Evolutionary conservation across 331 rosid genomes (phyloP).

Genomic region (Pyrus hybrid): DNA sequence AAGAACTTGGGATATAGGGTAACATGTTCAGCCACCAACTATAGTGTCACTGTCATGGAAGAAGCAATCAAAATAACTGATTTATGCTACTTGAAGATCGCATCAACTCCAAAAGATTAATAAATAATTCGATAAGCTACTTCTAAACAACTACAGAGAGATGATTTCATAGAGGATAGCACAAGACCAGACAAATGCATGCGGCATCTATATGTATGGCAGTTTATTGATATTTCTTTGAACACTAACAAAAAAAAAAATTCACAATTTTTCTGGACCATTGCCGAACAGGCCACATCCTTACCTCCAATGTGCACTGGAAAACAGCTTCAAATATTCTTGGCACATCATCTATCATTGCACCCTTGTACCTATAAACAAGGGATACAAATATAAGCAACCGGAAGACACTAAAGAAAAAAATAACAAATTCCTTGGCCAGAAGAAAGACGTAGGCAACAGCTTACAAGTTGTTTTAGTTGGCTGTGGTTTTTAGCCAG

Average conservation of each 20-base stretch:
- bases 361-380: slow-evolving; percentile 57
- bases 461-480: background rate
- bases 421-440: background rate
- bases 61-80: background rate
- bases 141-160: too few relatives aligned
- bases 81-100: background rate
- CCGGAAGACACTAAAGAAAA: background rate
- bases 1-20: too few relatives aligned
- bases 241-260: background rate
- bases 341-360: slow-evolving; percentile 84
- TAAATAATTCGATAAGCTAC: too few relatives aligned
- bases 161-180: background rate
- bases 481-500: background rate
- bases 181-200: too few relatives aligned
- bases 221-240: background rate
- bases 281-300: slow-evolving; percentile 9
- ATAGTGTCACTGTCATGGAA: background rate
- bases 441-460: background rate
- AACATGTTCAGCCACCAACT: background rate
- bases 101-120: background rate
- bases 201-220: background rate
- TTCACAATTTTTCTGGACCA: background rate
- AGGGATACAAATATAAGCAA: background rate
- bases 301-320: slow-evolving; percentile 90
- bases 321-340: slow-evolving; percentile 95